Base-by-base conservation (phyloP, 768 basidiomycete species). In the Kwoniella newhampshirensis region DNA sequence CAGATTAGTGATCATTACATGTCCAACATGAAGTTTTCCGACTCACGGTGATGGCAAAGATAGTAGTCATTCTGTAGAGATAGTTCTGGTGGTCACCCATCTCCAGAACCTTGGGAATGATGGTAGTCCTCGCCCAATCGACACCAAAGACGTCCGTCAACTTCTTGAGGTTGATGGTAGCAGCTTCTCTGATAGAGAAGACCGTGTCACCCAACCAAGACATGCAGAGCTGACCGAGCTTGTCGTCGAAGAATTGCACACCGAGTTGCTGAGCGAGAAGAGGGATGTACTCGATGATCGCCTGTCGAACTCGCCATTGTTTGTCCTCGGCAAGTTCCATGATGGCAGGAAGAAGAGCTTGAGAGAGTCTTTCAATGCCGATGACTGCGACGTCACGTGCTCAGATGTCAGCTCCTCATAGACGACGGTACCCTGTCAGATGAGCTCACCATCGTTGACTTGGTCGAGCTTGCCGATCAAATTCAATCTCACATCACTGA, bases 261-360 rank as follows among this genome's bases (percentile, higher is more conserved):
- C 96, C 96, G 54, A 99, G 83, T 75, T 99, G 96, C n/a, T 87
- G 92, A 40, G 96, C 93, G 43, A 99, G 87, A 20, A 98, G 84
- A n/a, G 96, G 96, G 67, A 99, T 81, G 79, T 99, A 97, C 78
- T 98, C 96, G 78, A 99, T 99, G 80, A 99, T 98, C 7, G 96
- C 96, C 78, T 99, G 96, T 66, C 96, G 87, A 18, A 99, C 94
- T 26, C 96, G 88, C 96, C 96, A 99, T 59, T 96, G 96, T 76
- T 98, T 99, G 81, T 99, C 96, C 77, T 98, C 94, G 7, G 96
- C 96, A 30, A 99, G 82, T 74, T 98, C 90, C 61, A 98, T 89
- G 64, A 99, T 98, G 35, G 96, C 96, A 8, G 96, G 96, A 27
- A 99, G 84, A 35, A 99, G 86, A 4, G 90, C 93, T 65, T 93